These are phyloP conservation scores for Gryganskiella cystojenkinii DNA, from an alignment of 192 early-diverging fungal species.

Conservation along the genomic window DNA sequence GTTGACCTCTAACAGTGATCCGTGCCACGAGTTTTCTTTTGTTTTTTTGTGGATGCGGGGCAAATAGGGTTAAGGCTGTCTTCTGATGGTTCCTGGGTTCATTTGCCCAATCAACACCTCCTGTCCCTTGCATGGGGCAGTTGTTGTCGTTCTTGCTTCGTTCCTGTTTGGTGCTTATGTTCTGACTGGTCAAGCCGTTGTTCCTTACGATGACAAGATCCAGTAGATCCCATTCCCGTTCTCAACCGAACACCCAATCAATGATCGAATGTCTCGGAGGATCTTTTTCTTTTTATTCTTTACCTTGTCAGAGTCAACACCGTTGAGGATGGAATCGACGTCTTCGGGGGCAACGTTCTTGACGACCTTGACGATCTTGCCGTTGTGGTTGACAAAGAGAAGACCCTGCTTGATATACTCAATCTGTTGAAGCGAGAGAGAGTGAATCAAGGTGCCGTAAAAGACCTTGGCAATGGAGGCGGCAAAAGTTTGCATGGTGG, in stretches of 20 bases:
- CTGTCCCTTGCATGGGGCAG: background rate
- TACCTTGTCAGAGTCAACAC: constrained; percentile 46
- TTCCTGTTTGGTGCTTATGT: too few species aligned
- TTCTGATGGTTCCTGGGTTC: constrained; percentile 9
- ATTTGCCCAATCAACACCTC: background rate
- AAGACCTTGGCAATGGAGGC: constrained; percentile 59
- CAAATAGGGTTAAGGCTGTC: constrained; percentile 40
- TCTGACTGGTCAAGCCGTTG: too few species aligned
- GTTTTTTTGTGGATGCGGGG: too few species aligned
- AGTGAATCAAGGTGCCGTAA: constrained; percentile 75
- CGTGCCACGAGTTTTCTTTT: constrained; percentile 38
- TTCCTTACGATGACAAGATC: too few species aligned
- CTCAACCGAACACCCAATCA: background rate
- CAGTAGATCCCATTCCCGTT: background rate
- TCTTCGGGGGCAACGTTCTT: constrained; percentile 55
- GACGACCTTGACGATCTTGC: constrained; percentile 75
- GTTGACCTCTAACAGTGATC: constrained; percentile 43
- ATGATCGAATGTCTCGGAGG: too few species aligned
- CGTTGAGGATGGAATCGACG: constrained; percentile 33
- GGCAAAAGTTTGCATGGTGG: constrained; percentile 40
- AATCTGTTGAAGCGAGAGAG: constrained; percentile 68
- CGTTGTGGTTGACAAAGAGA: constrained; percentile 72
- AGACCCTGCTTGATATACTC: constrained; percentile 73
- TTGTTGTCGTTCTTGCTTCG: too few species aligned
- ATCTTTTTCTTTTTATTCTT: constrained; percentile 3